Evolutionary conservation across 768 basidiomycete species (phyloP), one percentile per base, ranked within the genome.

Genomic region (Mycena indigotica): DNA sequence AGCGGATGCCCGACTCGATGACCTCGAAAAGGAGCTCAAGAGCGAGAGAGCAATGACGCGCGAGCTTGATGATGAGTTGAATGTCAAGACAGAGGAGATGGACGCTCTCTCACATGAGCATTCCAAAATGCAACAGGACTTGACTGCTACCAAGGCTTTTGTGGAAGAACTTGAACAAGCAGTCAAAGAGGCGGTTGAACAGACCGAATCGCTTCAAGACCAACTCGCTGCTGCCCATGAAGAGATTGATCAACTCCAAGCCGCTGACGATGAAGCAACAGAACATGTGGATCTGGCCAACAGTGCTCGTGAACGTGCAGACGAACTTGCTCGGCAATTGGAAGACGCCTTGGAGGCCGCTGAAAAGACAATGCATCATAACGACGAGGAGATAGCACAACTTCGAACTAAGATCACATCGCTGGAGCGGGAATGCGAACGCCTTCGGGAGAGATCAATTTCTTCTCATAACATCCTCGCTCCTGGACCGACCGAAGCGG

Each of bases 331-430:
- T 19, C 72, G 77, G 41, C 88, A 92, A 68, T 77, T 91, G 79
- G 87, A 93, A 62, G 83, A 87, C 2, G 92, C 90, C 0, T 71
- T 94, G 52, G 84, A 88, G 50, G 89, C 84, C 5, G 84, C 86
- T 0, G 89, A 93, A 69, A 77, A 78, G 66, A 87, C 86, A 72
- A 89, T 89, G 81, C 67, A 73, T 26, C 75, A 78, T 0, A 89
- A 90, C 61, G 84, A 83, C 51, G 81, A 82, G 17, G 77, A 73
- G 40, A 63, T 87, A 28, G 72, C 77, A 2, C 71, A 80, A 2
- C 72, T 91, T 53, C 79, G 78, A 56, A 71, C 74, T 52, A 85
- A 78, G 59, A 50, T 90, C 19, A 62, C 74, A 4, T 71, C 79
- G 5, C 68, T 88, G 39, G 86, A 91, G 65, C 83, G 87, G 38